Evolutionary conservation across 345 rosid species (phyloP), one percentile per base, ranked within the genome.

Genomic region (Moricandia moricandioides): DNA sequence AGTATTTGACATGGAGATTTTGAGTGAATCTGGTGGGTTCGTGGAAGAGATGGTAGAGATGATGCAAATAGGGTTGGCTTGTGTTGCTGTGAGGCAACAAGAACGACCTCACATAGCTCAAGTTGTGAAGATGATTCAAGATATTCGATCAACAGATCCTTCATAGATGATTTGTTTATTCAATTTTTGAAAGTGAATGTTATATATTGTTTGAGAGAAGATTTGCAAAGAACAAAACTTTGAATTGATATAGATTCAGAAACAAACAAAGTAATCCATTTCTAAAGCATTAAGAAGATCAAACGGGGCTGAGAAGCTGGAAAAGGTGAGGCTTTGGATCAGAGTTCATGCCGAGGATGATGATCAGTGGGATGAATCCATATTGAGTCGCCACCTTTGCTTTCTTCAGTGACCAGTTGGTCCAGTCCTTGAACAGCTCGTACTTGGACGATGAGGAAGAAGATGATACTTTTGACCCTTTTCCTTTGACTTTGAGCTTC

Each of bases 341-440:
- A 10, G 99, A 88, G 31, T 86, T 95, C 97, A 94, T 92, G 84
- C 97, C 97, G 70, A 95, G 77, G 84, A 91, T 57, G 86, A 92
- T 84, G 78, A 95, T 71, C 1, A 92, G 81, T 45, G 99, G 99
- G 61, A 95, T 92, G 80, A 95, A 90, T 27, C 99, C 97, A 66
- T 90, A 92, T 76, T 95, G 98, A 75, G 96, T 82, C 7, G 82
- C 74, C 70, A 90, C 90, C 79, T 90, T 95, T 2, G 98, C 97
- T 83, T 90, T 95, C 78, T 84, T 82, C 83, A 92, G 26, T 14
- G 85, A 57, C 99, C 97, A 95, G 26, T 84, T 88, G 81, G 86
- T 89, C 99, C 99, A 95, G 69, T 86, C 94, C 83, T 89, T 95
- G 35, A 92, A 24, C 71, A 70, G 62, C 76, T 88, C 76, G 2